phyloP scores from a whole-genome alignment of 2,329 filamentous ascomycete genomes.

The Dactylellina parvicollis region DNA sequence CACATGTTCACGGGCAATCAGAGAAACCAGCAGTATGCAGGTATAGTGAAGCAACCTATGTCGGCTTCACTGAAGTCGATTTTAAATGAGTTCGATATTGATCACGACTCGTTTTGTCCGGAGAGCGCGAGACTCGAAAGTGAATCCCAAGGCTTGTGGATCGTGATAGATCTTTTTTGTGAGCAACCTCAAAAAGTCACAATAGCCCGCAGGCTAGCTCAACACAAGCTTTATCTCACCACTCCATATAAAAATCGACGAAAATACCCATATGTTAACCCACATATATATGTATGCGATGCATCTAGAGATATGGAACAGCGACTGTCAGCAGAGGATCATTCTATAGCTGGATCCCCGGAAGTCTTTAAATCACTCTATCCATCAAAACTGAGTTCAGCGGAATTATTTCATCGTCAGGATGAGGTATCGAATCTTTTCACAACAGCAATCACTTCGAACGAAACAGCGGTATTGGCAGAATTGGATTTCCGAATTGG shows the following conservation, averaged over 20 bases:
- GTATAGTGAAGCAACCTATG: background rate
- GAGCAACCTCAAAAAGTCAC: background rate
- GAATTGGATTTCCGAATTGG: constrained; percentile 4
- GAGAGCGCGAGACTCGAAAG: background rate
- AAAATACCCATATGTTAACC: constrained; percentile 1
- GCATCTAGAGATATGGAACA: background rate
- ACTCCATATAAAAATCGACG: background rate
- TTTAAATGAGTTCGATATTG: background rate
- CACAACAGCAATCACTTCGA: background rate
- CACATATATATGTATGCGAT: constrained; percentile 13
- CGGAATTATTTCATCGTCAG: background rate
- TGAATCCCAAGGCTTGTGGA: background rate
- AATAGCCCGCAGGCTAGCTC: background rate
- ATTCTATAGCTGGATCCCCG: background rate
- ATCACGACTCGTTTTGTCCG: background rate
- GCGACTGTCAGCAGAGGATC: background rate
- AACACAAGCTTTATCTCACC: background rate
- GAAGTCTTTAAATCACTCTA: background rate
- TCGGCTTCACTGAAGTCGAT: background rate
- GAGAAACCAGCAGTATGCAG: background rate
- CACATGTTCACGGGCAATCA: too few species aligned
- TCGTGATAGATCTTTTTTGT: constrained; percentile 12
- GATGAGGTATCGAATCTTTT: constrained; percentile 31
- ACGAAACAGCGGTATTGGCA: background rate
- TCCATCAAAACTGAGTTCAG: background rate